A percentile compares a stretch with the other conserved stretches of the same genome.
phyloP scores from a whole-genome alignment of 2,329 filamentous ascomycete species.

The Fusarium sp. region DNA sequence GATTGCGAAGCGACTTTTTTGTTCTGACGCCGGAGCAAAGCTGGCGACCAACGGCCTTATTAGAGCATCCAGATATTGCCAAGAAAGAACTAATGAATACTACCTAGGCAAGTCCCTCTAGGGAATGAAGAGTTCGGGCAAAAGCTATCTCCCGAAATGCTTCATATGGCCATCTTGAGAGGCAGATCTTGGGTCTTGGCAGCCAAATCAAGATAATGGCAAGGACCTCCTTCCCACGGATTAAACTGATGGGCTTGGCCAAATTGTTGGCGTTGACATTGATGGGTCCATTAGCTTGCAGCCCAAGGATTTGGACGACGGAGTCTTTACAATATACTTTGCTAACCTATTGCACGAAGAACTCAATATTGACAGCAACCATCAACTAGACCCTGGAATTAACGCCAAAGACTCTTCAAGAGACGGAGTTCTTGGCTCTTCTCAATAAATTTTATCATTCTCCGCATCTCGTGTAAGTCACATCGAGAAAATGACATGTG shows the following conservation, averaged over 20 bases:
- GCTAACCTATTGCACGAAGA: not conserved
- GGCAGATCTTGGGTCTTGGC: not conserved
- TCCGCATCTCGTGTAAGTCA: not conserved
- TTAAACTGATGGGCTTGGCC: not conserved
- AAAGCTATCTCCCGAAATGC: not conserved
- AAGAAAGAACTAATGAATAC: not conserved
- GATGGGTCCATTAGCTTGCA: not conserved
- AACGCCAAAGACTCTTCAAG: not conserved
- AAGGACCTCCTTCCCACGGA: not conserved
- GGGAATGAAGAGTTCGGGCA: not conserved
- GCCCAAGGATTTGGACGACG: not conserved
- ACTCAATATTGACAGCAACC: not conserved
- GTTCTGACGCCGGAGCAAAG: not conserved
- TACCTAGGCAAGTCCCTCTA: not conserved
- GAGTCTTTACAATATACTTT: not conserved
- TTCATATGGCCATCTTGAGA: not conserved
- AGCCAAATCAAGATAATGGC: not conserved
- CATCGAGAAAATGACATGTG: not conserved
- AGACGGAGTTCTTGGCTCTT: not conserved
- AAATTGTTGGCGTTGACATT: too few species aligned
- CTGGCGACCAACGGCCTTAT: not conserved
- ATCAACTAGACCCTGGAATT: not conserved
- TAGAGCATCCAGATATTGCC: not conserved
- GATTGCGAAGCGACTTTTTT: not conserved
- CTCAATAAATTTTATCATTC: not conserved